Base-by-base conservation (phyloP, 805 yeast species). In the Candida ulmi region DNA sequence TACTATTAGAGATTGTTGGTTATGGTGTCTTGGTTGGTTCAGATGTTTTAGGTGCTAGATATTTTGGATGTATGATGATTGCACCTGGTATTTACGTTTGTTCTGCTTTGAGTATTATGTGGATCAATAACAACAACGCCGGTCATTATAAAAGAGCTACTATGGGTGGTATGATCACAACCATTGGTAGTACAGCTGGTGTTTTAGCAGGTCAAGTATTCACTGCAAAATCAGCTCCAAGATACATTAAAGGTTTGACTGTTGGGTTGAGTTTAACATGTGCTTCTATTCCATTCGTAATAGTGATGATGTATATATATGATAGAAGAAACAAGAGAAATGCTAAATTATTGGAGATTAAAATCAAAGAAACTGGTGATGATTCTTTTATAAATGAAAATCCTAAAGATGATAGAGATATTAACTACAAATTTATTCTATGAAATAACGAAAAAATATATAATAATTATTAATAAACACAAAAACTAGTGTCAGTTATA, bases 121-220 rank as follows among this genome's bases (percentile, higher is more conserved):
- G 69, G 69, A 46, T 58, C n/a, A 63, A 66, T 44, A 66, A 66
- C 43, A 64, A 64, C 40, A 58, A 54, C 28, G 68, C 66, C 16
- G 66, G 66, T 29, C 65, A 63, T 39, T 64, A 56, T 40, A 64
- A 64, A 42, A 55, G 69, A 38, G 69, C 69, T 3, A 61, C 69
- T 2, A 63, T 65, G 33, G 52, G 62, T 15, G 69, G 68, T 13
- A 55, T 64, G 42, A 61, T 60, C 32, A 47, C 65, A 16, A 57
- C 64, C 13, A 47, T 61, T 18, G 69, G 68, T 26, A 55, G 63
- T 12, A 50, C 58, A 35, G 55, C 68, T 5, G 69, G 69, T 46
- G 55, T 64, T 17, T 56, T 63, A 4, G 61, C 66, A 1, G 68
- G 68, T 25, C 69, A 64, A 44, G 55, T 64, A 11, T 64, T 56